Percentiles rank a stretch among this genome's conserved stretches.
phyloP scores from a whole-genome alignment of 108 stramenopile genomes.

The Cyclotella distinguenda region DNA sequence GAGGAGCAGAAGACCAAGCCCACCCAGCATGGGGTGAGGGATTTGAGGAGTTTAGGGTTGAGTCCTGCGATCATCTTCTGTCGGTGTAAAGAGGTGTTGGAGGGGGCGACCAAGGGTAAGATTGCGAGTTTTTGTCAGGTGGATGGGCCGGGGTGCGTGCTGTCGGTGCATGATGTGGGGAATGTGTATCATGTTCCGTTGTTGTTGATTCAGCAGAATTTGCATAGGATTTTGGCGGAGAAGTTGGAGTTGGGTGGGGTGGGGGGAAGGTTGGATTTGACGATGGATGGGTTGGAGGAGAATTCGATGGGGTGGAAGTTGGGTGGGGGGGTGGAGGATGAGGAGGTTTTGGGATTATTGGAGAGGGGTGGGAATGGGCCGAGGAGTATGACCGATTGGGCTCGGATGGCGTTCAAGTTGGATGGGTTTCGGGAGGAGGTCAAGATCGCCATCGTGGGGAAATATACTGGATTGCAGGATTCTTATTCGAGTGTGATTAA shows the following conservation, averaged over 20 bases:
- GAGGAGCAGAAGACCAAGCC: slow-evolving; percentile 99
- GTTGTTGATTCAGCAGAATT: slow-evolving; percentile 88
- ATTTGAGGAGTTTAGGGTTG: slow-evolving; percentile 92
- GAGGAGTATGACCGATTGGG: slow-evolving; percentile 84
- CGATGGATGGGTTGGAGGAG: slow-evolving; percentile 69
- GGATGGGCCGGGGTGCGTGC: slow-evolving; percentile 67
- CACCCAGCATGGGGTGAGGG: slow-evolving; percentile 98
- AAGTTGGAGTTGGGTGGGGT: slow-evolving; percentile 38
- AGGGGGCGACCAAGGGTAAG: slow-evolving; percentile 85
- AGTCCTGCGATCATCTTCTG: slow-evolving; percentile 96
- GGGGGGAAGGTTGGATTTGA: slow-evolving; percentile 47
- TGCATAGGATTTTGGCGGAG: slow-evolving; percentile 69
- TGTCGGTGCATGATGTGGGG: slow-evolving; percentile 96
- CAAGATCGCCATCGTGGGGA: slow-evolving; percentile 95
- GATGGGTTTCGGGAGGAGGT: slow-evolving; percentile 76
- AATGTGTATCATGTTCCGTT: slow-evolving; percentile 99
- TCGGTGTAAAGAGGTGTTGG: slow-evolving; percentile 78
- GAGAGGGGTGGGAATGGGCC: slow-evolving; percentile 24
- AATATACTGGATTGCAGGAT: slow-evolving; percentile 95
- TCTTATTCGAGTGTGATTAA: slow-evolving; percentile 96
- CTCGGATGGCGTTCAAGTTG: slow-evolving; percentile 81
- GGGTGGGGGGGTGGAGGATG: slow-evolving; percentile 36
- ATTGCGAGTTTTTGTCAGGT: slow-evolving; percentile 97
- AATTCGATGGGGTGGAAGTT: slow-evolving; percentile 49
- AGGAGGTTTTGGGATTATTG: slow-evolving; percentile 26